Percentiles rank a stretch among this genome's conserved stretches.
These are phyloP conservation scores for Diaporthe longicolla DNA, from an alignment of 2,329 filamentous ascomycete species.

Conservation along the genomic window DNA sequence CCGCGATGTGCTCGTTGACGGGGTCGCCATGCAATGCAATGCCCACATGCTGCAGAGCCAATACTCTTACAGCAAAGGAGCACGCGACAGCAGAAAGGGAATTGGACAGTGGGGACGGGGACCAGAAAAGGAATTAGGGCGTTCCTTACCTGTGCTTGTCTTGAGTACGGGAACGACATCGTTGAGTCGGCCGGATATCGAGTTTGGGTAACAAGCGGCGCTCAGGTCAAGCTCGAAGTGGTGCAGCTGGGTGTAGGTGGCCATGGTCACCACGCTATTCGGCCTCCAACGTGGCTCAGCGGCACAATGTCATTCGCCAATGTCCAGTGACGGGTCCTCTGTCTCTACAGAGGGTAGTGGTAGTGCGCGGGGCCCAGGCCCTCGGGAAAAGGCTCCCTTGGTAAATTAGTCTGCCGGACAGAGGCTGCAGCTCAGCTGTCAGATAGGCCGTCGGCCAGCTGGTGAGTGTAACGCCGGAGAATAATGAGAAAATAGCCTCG, in stretches of 20 bases:
- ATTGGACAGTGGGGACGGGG: constrained; percentile 31
- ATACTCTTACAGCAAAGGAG: constrained; percentile 18
- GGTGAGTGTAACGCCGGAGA: constrained; percentile 38
- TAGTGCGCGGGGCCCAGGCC: constrained; percentile 27
- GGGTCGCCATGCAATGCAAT: constrained; percentile 8
- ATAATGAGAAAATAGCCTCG: constrained; percentile 13
- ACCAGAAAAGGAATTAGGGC: constrained; percentile 40
- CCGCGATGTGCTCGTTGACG: not conserved
- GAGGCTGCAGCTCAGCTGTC: constrained; percentile 33
- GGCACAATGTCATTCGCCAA: constrained; percentile 35
- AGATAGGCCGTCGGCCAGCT: constrained; percentile 20
- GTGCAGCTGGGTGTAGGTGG: constrained; percentile 41
- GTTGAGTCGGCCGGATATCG: constrained; percentile 68
- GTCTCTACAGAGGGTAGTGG: constrained; percentile 1
- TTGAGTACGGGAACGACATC: constrained; percentile 69
- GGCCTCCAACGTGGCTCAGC: constrained; percentile 23
- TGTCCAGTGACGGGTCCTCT: not conserved
- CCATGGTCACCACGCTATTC: constrained; percentile 33
- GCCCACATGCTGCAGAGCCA: constrained; percentile 5
- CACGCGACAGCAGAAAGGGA: constrained; percentile 32
- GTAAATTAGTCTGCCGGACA: not conserved
- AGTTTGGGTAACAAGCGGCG: constrained; percentile 58
- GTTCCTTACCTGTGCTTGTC: constrained; percentile 71
- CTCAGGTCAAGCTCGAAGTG: constrained; percentile 64
- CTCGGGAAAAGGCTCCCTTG: not conserved